A percentile compares a stretch with the other conserved stretches of the same genome.
phyloP scores from a whole-genome alignment of 441 rosid species.

The Adansonia madagascariensis region DNA sequence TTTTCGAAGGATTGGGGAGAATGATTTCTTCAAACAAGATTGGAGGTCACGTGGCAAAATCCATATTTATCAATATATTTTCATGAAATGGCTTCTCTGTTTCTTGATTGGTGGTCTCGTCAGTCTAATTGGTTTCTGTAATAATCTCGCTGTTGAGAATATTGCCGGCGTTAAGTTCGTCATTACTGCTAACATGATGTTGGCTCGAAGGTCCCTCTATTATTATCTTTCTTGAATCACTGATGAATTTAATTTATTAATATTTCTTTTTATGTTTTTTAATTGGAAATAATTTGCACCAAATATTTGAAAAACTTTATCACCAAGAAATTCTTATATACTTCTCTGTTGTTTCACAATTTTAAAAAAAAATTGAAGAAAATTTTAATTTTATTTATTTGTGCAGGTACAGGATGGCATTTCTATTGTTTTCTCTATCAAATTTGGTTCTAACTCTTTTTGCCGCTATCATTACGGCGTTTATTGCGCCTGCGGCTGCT shows the following conservation, averaged over 20 bases:
- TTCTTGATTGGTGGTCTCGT: constrained; percentile 65
- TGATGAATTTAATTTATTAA: not conserved
- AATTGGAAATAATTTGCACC: not conserved
- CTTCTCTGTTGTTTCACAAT: not conserved
- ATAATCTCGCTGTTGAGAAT: constrained; percentile 84
- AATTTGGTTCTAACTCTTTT: constrained; percentile 72
- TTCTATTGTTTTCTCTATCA: constrained; percentile 61
- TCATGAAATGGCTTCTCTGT: constrained; percentile 82
- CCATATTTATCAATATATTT: constrained; percentile 67
- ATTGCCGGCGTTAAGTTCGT: constrained; percentile 80
- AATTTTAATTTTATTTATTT: not conserved
- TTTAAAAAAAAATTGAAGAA: not conserved
- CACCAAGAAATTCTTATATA: not conserved
- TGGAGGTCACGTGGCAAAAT: constrained; percentile 67
- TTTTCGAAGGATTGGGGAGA: constrained; percentile 72
- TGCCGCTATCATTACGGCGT: constrained; percentile 66
- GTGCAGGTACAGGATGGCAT: constrained; percentile 64
- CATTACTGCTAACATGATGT: constrained; percentile 81
- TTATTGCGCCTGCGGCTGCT: constrained; percentile 74
- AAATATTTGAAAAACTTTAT: not conserved
- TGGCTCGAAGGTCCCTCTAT: constrained; percentile 46
- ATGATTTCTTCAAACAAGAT: constrained; percentile 83
- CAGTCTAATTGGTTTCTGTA: constrained; percentile 69
- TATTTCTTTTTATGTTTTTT: not conserved
- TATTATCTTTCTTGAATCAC: not conserved